These are phyloP conservation scores for Phialophora macrospora DNA, from an alignment of 2,329 filamentous ascomycete genomes.

Conservation along the genomic window DNA sequence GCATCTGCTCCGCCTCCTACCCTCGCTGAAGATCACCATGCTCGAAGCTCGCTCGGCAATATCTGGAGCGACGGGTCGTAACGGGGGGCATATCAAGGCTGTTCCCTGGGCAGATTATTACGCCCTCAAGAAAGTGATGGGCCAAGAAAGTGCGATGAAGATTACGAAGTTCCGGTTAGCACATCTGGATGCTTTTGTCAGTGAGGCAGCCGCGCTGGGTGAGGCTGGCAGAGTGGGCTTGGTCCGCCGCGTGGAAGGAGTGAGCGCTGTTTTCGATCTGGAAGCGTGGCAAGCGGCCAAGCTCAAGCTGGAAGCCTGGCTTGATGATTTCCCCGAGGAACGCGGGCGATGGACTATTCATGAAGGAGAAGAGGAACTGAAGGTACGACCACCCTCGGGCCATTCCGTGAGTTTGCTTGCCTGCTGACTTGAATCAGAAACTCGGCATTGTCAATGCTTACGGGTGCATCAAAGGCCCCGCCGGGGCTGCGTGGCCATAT, in stretches of 20 bases:
- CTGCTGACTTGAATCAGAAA: constrained; percentile 23
- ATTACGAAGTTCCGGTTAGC: constrained; percentile 41
- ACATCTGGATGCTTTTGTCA: constrained; percentile 32
- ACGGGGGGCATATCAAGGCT: constrained; percentile 45
- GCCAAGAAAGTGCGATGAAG: constrained; percentile 35
- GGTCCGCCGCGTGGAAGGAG: constrained; percentile 29
- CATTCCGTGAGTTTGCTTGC: not conserved
- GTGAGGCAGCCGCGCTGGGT: constrained; percentile 29
- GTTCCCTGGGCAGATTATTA: constrained; percentile 32
- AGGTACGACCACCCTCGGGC: constrained; percentile 32
- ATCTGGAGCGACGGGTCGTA: constrained; percentile 47
- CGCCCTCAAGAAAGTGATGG: constrained; percentile 27
- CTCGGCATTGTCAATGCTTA: constrained; percentile 34
- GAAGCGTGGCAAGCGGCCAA: constrained; percentile 31
- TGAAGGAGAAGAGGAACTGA: constrained; percentile 30
- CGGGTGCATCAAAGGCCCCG: constrained; percentile 37
- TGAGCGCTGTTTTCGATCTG: constrained; percentile 29
- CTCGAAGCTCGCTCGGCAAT: constrained; percentile 46
- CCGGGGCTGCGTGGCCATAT: constrained; percentile 48
- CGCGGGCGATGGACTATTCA: constrained; percentile 24
- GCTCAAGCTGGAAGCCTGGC: constrained; percentile 25
- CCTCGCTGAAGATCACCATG: constrained; percentile 41
- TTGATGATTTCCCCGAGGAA: constrained; percentile 35
- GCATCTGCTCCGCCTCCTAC: constrained; percentile 42
- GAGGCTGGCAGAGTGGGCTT: constrained; percentile 36